Evolutionary conservation across 2,329 filamentous ascomycete genomes (phyloP), one percentile per base, ranked within the genome.

Genomic region (Didymella pinodella): DNA sequence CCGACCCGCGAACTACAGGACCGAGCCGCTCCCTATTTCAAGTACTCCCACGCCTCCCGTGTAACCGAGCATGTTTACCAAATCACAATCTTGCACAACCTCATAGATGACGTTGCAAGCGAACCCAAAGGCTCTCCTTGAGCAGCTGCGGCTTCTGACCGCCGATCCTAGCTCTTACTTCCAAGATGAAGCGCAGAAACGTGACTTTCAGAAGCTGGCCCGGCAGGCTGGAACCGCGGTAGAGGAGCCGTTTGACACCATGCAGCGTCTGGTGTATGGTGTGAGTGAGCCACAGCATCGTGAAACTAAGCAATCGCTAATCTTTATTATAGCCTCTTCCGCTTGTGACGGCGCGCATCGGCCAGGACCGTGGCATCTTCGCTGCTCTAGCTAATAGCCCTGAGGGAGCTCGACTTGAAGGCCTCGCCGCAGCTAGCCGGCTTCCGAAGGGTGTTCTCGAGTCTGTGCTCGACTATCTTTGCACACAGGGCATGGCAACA

Each of bases 221-320:
- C 18, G 46, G 8, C 31, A 40, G 16, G 56, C 49, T 7, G 50
- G 12, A 2, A 16, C 20, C 1, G 49, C 45, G 4, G 50, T 54
- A 10, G 56, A 54, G 14, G 56, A 49, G 49, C 56, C 56, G 2
- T 46, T 54, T 20, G 56, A 53, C 40, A 49, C 56, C 2, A 58
- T 58, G 56, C 45, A 49, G 16, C 50, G 45, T 8, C 18, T 58
- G 38, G 56, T 59, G 56, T 50, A 59, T 36, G 41, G 47, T 26
- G 56, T 58, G 55, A 53, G 45, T 58, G 34, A 12, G 12, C 10
- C 36, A 25, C 48, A 25, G 36, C 43, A 12, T 12, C 26, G 43
- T 49, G 38, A 12, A 7, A 44, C 36, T 25, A 10, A 18, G 34
- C 28, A 29, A 26, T 7, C 26, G 36, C 48, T 57, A 44, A 57